Conservation (phyloP, 495 filamentous ascomycete species). For the Filosporella fistucella region DNA sequence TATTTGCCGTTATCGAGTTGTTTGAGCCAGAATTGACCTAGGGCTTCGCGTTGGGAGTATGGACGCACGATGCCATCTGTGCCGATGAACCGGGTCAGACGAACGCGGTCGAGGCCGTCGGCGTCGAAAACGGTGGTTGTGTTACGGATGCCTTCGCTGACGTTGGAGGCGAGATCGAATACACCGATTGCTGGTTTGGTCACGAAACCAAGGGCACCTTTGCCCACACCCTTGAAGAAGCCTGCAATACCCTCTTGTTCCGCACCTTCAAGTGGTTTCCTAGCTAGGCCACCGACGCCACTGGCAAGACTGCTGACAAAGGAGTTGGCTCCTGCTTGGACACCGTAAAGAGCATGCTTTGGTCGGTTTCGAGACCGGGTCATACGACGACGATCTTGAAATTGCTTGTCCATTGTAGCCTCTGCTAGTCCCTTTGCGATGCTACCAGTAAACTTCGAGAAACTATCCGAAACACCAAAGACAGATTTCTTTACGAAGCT, state of each 20-base stretch:
- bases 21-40: conserved; percentile 98
- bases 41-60: conserved; percentile 91
- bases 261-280: conserved; percentile 90
- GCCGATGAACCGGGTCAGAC: conserved; percentile 85
- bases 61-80: conserved; percentile 91
- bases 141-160: conserved; percentile 95
- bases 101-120: conserved; percentile 88
- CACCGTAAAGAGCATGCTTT: conserved; percentile 94
- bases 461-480: conserved; percentile 91
- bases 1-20: conserved; percentile 94
- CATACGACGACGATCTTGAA: conserved; percentile 93
- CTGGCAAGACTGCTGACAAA: conserved; percentile 89
- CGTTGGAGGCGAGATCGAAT: conserved; percentile 93
- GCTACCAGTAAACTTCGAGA: conserved; percentile 93
- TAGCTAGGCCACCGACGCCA: conserved; percentile 86
- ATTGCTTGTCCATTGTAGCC: conserved; percentile 96
- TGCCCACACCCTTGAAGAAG: conserved; percentile 96
- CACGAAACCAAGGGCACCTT: conserved; percentile 84
- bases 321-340: conserved; percentile 91
- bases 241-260: conserved; percentile 91
- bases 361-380: conserved; percentile 88
- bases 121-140: conserved; percentile 97
- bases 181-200: conserved; percentile 97
- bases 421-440: conserved; percentile 94
- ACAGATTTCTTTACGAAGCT: conserved; percentile 98